Base-by-base conservation (phyloP, 2,329 filamentous ascomycete species). In the Beauveria rudraprayagi region DNA sequence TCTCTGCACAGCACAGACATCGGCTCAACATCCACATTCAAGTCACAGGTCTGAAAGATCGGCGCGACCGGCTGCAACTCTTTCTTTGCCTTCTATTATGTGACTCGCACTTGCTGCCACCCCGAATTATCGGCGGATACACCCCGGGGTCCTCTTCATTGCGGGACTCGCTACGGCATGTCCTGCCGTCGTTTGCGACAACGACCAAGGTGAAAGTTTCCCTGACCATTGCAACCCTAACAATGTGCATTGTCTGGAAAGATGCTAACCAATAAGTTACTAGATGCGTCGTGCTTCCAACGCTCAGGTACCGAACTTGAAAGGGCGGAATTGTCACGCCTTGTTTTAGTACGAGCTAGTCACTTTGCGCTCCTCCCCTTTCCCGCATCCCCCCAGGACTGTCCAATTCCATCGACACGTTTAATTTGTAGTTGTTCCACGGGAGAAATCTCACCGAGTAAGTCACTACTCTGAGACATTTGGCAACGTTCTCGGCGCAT, bases 21-120 rank as follows among this genome's bases (percentile, higher is more conserved):
- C 47, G 47, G 56, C 47, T 59, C 37, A 40, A 57, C 56, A 44
- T 59, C 56, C 56, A 59, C 37, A 41, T 34, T 34, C 56, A 48
- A 57, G 55, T 57, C 55, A 57, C 55, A 50, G 44, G 44, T 57
- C 34, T 50, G 5, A 19, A 52, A 52, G 56, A 59, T 59, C 47
- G 47, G 40, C 56, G 47, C 22, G 9, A 22, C 37, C 41, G 44
- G 44, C 44, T 50, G 44, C 55, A 50, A 57, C 44, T 26, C 43
- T 56, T 19, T 47, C 30, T 37, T 37, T 14, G 41, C 54, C 54
- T 43, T 56, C 4, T 44, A 19, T 44, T 47, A 1, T 10, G 26
- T 40, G 43, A 47, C 43, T 24, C n/a, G 50, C 50, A 52, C 26
- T 48, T 28, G 30, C 44, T 40, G 28, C 55, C 46, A n/a, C 46